Conservation (phyloP, 1,284 basidiomycete genomes). For the Puccinia triticina region DNA sequence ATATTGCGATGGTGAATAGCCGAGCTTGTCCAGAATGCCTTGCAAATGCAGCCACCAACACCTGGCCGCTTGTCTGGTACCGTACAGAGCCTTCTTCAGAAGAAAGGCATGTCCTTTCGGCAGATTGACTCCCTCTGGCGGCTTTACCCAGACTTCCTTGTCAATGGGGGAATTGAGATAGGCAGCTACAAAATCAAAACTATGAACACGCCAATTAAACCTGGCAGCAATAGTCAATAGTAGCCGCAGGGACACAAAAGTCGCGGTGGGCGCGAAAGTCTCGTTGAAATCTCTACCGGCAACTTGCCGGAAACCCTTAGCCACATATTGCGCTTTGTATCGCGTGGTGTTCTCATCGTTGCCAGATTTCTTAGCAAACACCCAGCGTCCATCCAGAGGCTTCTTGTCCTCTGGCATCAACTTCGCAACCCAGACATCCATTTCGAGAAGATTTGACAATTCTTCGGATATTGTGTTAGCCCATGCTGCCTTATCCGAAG, state of each 20-base stretch:
- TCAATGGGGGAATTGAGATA: slow-evolving; percentile 20
- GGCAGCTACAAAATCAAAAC: slow-evolving; percentile 22
- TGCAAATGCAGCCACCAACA: slow-evolving; percentile 7
- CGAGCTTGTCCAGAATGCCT: not conserved
- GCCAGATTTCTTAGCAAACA: slow-evolving; percentile 36
- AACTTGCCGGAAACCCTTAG: slow-evolving; percentile 50
- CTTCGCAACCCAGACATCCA: not conserved
- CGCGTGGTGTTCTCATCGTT: not conserved
- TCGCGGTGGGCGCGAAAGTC: not conserved
- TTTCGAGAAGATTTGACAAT: not conserved
- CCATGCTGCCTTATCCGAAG: not conserved
- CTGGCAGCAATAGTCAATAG: not conserved
- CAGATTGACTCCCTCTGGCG: not conserved
- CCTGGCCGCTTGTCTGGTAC: not conserved
- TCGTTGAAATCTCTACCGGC: slow-evolving; percentile 46
- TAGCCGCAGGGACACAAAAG: not conserved
- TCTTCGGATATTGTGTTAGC: not conserved
- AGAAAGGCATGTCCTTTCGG: not conserved
- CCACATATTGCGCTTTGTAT: slow-evolving; percentile 52
- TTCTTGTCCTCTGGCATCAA: not conserved
- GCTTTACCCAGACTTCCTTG: not conserved
- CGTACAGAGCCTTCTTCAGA: slow-evolving; percentile 4
- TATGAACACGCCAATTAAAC: not conserved
- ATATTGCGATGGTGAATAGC: not conserved
- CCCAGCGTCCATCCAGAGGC: slow-evolving; percentile 4